Evolutionary conservation across 768 basidiomycete genomes (phyloP), one percentile per base, ranked within the genome.

Genomic region (Tricholoma terreum): DNA sequence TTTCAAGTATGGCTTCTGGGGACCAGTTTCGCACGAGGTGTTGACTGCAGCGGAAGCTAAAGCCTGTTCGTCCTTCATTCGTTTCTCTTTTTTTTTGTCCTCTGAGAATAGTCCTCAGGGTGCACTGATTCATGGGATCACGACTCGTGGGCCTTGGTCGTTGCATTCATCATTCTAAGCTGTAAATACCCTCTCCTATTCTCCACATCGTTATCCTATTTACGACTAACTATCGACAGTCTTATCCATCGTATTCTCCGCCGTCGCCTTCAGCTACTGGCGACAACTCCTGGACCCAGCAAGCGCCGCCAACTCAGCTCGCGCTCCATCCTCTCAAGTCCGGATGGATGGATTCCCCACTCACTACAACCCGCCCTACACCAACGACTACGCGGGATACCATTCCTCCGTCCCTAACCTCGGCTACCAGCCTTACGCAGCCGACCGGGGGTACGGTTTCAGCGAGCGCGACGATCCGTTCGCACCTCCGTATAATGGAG

Each of bases 221-320:
- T 27, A 49, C 35, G 21, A 2, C 22, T 21, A 12, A 8, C 17
- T 6, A 22, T 51, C 35, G 27, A 2, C 62, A 89, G 86, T 84
- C 49, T 63, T 89, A 48, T 77, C 80, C 43, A 61, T 75, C 35
- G 67, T 92, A 58, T 90, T 92, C 77, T 79, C 82, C n/a, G 60
- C 78, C 49, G 63, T 90, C 62, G 82, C 85, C 2, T 88, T 87
- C 67, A 77, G 80, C 12, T 94, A 86, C 75, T 85, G 88, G 66
- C 85, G 86, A 21, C 92, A 94, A 71, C 66, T 84, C 1, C 79
- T 85, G 33, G 87, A 92, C 68, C 91, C 92, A 1, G 69, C 80
- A 3, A 82, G 82, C 60, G 69, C 77, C 36, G 79, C 72, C 52
- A 86, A 87, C 66, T 62, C 77, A 40, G 65, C 71, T 11, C 83